Conservation (phyloP, 2,329 filamentous ascomycete species). For the Arthrobotrys iridis region DNA sequence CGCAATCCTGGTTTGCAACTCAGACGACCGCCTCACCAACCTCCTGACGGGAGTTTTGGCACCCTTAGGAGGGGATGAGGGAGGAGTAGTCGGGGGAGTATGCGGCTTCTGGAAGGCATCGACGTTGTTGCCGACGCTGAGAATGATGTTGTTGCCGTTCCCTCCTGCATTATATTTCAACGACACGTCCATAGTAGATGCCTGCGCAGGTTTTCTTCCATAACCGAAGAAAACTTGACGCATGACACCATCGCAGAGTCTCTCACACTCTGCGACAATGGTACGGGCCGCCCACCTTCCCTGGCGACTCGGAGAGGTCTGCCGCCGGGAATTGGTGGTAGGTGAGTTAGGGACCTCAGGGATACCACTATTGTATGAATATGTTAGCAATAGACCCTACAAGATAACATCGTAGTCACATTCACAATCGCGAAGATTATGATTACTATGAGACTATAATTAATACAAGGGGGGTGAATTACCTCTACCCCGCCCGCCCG, state of each 20-base stretch:
- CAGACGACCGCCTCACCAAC: constrained; percentile 52
- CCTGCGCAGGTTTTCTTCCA: constrained; percentile 53
- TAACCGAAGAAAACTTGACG: constrained; percentile 88
- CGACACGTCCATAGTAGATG: constrained; percentile 54
- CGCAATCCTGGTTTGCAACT: constrained; percentile 62
- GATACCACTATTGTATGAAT: constrained; percentile 75
- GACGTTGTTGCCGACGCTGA: constrained; percentile 46
- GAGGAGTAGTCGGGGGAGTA: constrained; percentile 55
- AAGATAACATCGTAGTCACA: too few species aligned
- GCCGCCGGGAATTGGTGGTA: constrained; percentile 62
- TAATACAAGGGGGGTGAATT: constrained; percentile 60
- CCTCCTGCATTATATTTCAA: constrained; percentile 49
- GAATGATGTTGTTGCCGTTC: constrained; percentile 54
- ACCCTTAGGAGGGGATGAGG: constrained; percentile 49
- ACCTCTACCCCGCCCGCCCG: constrained; percentile 73
- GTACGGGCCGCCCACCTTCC: constrained; percentile 91
- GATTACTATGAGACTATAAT: constrained; percentile 57
- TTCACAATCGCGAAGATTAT: too few species aligned
- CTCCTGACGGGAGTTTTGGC: constrained; percentile 31
- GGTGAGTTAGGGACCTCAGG: constrained; percentile 67
- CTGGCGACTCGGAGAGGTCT: constrained; percentile 65
- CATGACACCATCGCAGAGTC: constrained; percentile 98
- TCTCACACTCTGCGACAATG: constrained; percentile 99
- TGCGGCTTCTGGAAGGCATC: constrained; percentile 49
- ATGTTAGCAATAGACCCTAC: constrained; percentile 65